Evolutionary conservation across 2,329 filamentous ascomycete species (phyloP), one percentile per base, ranked within the genome.

Genomic region (Whalleya microplaca): DNA sequence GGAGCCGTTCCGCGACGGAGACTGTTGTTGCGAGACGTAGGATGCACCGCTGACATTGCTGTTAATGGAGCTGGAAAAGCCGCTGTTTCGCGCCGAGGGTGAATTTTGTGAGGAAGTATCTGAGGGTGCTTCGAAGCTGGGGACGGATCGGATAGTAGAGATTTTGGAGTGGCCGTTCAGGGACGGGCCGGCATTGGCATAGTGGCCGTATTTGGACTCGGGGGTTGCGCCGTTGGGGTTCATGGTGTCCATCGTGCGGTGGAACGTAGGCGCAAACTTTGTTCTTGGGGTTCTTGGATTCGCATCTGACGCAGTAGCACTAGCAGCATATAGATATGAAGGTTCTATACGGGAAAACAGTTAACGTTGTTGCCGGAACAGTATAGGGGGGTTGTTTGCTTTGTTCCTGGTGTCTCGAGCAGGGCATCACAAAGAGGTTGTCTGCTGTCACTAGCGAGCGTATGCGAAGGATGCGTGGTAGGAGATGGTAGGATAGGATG

Each of bases 121-220:
- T 21, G 75, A 75, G 42, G 71, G 66, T 32, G 73, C 77, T 68
- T 85, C 83, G 68, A 80, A 79, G 72, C 80, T 84, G 41, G 78
- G 76, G 40, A 86, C 83, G 52, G 81, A 79, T 59, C 84, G 81
- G 59, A 86, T 86, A 27, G 83, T 84, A 64, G 76, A 68, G 60
- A 72, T 74, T 51, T 73, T 70, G 55, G 65, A 66, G 43, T 72
- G 68, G 48, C 63, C 63, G 58, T 64, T 63, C 32, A 60, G 46
- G 1, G 56, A 60, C 41, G 57, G 54, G 23, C 37, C 50, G 53
- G 55, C 56, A 47, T 56, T 62, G 20, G 64, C 54, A 50, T 58
- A 64, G 41, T 61, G 57, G 51, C 56, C 68, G 58, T 64, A 67
- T 62, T 52, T 65, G 19, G 58, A 45, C 44, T 64, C 56, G 46